Evolutionary conservation across 2,329 filamentous ascomycete species (phyloP).

Genomic region (Lachnellula cervina): DNA sequence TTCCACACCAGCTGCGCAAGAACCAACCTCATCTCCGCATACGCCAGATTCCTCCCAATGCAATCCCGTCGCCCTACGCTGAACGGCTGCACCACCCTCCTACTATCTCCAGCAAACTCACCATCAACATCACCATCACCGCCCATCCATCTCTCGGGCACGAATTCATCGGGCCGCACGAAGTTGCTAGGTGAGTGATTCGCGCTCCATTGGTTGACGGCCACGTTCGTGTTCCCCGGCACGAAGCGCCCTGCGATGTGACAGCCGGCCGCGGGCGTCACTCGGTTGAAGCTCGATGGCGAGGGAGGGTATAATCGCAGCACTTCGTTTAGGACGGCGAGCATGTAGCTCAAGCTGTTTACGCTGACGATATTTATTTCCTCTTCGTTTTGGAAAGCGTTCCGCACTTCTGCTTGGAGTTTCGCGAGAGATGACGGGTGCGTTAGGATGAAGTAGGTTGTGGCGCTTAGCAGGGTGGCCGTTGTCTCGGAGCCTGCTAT

Average conservation of each 20-base stretch:
- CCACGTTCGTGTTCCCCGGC: constrained; percentile 1
- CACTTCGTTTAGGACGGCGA: constrained; percentile 4
- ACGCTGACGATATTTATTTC: not conserved
- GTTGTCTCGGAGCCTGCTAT: constrained; percentile 24
- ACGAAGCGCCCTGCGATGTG: not conserved
- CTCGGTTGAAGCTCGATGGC: not conserved
- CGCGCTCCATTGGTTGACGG: not conserved
- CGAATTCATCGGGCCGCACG: constrained; percentile 8
- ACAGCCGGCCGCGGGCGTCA: not conserved
- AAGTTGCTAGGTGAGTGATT: constrained; percentile 3
- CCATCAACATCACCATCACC: constrained; percentile 2
- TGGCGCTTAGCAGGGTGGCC: constrained; percentile 24
- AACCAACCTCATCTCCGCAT: constrained; percentile 14
- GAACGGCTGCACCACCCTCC: constrained; percentile 4
- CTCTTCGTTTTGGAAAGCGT: constrained; percentile 31
- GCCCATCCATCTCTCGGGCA: constrained; percentile 31
- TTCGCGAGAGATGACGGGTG: constrained; percentile 30
- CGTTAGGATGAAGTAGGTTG: constrained; percentile 48
- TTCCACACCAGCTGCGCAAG: constrained; percentile 9
- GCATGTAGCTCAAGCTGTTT: not conserved
- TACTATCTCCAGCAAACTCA: not conserved
- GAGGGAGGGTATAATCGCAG: constrained; percentile 6
- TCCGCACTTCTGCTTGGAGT: constrained; percentile 39
- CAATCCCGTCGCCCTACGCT: constrained; percentile 8
- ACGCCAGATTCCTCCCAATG: constrained; percentile 13